These are phyloP conservation scores for Dovyalis caffra DNA, from an alignment of 345 rosid species.

Conservation along the genomic window DNA sequence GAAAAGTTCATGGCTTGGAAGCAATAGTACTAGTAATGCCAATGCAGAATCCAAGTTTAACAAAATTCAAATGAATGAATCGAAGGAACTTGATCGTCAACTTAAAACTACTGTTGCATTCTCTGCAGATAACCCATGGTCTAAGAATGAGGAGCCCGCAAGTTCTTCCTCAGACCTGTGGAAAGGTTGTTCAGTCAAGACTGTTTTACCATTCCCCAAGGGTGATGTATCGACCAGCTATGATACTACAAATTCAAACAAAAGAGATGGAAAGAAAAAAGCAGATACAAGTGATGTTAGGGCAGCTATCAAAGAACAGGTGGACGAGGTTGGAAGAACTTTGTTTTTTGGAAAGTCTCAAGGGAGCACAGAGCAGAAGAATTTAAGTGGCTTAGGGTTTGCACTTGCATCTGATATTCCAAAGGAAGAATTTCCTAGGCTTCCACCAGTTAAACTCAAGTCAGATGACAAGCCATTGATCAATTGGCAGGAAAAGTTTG, in stretches of 20 bases:
- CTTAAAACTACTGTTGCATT: slow-evolving; percentile 29
- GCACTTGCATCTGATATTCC: slow-evolving; percentile 55
- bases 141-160: slow-evolving; percentile 44
- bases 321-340: slow-evolving; percentile 88
- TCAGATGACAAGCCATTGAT: slow-evolving; percentile 77
- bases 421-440: slow-evolving; percentile 87
- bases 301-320: slow-evolving; percentile 75
- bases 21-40: slow-evolving; percentile 37
- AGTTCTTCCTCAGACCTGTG: slow-evolving; percentile 50
- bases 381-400: slow-evolving; percentile 42
- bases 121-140: slow-evolving; percentile 47
- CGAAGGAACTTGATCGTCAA: slow-evolving; percentile 45
- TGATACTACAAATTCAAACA: slow-evolving; percentile 40
- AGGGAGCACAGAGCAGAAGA: slow-evolving; percentile 52
- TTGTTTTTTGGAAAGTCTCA: slow-evolving; percentile 62
- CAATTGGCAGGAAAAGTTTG: slow-evolving; percentile 89
- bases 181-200: slow-evolving; percentile 76
- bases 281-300: slow-evolving; percentile 47
- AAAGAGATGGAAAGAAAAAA: slow-evolving; percentile 69
- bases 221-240: slow-evolving; percentile 52
- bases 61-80: slow-evolving; percentile 33
- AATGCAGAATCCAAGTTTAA: slow-evolving; percentile 41
- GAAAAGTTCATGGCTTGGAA: slow-evolving; percentile 56
- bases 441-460: slow-evolving; percentile 95
- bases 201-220: slow-evolving; percentile 63